Percentiles rank a stretch among this genome's conserved stretches.
phyloP scores from a whole-genome alignment of 768 basidiomycete species.

The Hemileccinum rubropunctum region DNA sequence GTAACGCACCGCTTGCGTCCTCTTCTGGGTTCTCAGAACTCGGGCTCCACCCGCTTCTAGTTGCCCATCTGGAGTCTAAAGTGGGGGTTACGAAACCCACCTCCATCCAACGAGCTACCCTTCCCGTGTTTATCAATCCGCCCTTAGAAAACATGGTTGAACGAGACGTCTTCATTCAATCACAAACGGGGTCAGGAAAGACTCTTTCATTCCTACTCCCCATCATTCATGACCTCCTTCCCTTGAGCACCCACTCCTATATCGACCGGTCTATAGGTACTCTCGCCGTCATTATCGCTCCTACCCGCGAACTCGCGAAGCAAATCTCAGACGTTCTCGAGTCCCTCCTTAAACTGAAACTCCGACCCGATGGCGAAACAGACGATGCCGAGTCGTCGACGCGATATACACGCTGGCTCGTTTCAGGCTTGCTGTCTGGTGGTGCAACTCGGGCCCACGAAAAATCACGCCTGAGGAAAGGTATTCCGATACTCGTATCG shows the following conservation, averaged over 20 bases:
- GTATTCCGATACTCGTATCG: slow-evolving; percentile 90
- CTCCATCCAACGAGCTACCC: slow-evolving; percentile 76
- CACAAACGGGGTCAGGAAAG: slow-evolving; percentile 97
- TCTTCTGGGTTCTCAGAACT: slow-evolving; percentile 79
- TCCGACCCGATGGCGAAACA: slow-evolving; percentile 54
- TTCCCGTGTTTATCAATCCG: slow-evolving; percentile 57
- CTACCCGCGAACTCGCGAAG: slow-evolving; percentile 93
- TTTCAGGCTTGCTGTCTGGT: slow-evolving; percentile 89
- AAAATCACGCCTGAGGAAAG: slow-evolving; percentile 92
- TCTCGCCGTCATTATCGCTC: slow-evolving; percentile 89
- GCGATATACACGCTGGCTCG: slow-evolving; percentile 84
- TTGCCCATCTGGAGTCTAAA: slow-evolving; percentile 73
- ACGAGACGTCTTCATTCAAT: slow-evolving; percentile 89
- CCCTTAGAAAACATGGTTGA: slow-evolving; percentile 36
- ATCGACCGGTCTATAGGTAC: slow-evolving; percentile 96
- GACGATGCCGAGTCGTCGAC: slow-evolving; percentile 43
- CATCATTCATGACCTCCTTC: slow-evolving; percentile 91
- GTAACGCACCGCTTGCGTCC: slow-evolving; percentile 78
- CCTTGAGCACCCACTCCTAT: slow-evolving; percentile 84
- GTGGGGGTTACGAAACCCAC: slow-evolving; percentile 86
- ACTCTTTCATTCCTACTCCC: slow-evolving; percentile 92
- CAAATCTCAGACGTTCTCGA: slow-evolving; percentile 97
- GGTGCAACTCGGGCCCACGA: slow-evolving; percentile 95
- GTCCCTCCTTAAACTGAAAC: slow-evolving; percentile 69
- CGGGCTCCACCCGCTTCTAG: slow-evolving; percentile 79